Conservation (phyloP, 1,284 basidiomycete genomes). For the Cutaneotrichosporon mucoides region DNA sequence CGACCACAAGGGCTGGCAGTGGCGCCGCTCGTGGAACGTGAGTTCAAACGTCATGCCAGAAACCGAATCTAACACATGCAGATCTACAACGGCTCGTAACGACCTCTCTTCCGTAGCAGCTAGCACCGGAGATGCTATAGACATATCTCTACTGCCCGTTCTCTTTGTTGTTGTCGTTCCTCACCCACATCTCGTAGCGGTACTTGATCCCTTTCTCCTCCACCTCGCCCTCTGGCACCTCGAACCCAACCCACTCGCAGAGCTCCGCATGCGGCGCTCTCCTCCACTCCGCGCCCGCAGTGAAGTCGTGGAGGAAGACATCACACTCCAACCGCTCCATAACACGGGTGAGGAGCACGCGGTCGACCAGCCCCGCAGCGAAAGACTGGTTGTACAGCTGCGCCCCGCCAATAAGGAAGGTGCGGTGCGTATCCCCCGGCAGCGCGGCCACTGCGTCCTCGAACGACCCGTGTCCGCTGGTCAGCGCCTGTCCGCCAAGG, state of each 20-base stretch:
- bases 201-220: constrained; percentile 77
- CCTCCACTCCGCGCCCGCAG: constrained; percentile 54
- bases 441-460: constrained; percentile 31
- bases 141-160: constrained; percentile 23
- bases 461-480: constrained; percentile 35
- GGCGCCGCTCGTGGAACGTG: constrained; percentile 57
- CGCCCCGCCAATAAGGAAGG: constrained; percentile 87
- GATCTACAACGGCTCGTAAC: constrained; percentile 27
- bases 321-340: constrained; percentile 69
- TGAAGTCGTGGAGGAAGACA: constrained; percentile 77
- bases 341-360: constrained; percentile 83
- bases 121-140: constrained; percentile 11
- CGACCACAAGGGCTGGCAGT: constrained; percentile 70
- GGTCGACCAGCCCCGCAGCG: constrained; percentile 57
- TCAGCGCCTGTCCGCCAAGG: constrained; percentile 55
- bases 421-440: constrained; percentile 24
- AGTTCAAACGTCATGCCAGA: constrained; percentile 13
- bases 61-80: constrained; percentile 3
- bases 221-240: constrained; percentile 68
- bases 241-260: constrained; percentile 69
- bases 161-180: constrained; percentile 10
- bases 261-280: constrained; percentile 61
- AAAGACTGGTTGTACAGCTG: constrained; percentile 73
- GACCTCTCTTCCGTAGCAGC: not conserved
- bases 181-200: constrained; percentile 88